phyloP scores from a whole-genome alignment of 176 grass and related monocot genomes.

The Elymus sibiricus region DNA sequence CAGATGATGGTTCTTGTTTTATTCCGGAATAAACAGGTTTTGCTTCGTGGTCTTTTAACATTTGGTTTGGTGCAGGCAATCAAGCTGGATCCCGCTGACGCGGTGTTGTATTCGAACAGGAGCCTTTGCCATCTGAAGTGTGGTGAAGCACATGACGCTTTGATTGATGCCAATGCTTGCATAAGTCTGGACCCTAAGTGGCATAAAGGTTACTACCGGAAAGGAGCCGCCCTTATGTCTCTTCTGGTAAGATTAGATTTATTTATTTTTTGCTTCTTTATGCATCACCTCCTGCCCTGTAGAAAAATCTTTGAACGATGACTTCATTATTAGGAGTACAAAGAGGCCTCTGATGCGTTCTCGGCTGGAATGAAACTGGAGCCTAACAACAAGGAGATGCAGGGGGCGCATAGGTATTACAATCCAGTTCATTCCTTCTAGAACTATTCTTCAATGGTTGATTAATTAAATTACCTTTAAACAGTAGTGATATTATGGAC shows the following conservation, averaged over 20 bases:
- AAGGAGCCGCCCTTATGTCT: slow-evolving; percentile 14
- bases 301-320: not conserved
- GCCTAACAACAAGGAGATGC: slow-evolving; percentile 13
- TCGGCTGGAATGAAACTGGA: not conserved
- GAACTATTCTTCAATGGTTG: not conserved
- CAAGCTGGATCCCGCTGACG: slow-evolving; percentile 5
- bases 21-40: not conserved
- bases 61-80: slow-evolving; percentile 17
- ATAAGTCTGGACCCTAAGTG: not conserved
- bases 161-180: slow-evolving; percentile 6
- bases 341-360: slow-evolving; percentile 22
- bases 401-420: slow-evolving; percentile 9
- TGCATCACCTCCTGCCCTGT: not conserved
- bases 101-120: slow-evolving; percentile 12
- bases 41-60: not conserved
- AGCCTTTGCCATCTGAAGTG: not conserved
- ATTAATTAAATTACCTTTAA: not conserved
- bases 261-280: not conserved
- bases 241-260: not conserved
- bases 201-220: not conserved
- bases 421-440: not conserved
- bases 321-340: slow-evolving; percentile 5
- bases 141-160: not conserved
- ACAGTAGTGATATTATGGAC: not conserved
- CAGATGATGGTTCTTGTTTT: not conserved